Percentiles rank a stretch among this genome's conserved stretches.
These are phyloP conservation scores for Elasticomyces elasticus DNA, from an alignment of 495 filamentous ascomycete genomes.

Conservation along the genomic window DNA sequence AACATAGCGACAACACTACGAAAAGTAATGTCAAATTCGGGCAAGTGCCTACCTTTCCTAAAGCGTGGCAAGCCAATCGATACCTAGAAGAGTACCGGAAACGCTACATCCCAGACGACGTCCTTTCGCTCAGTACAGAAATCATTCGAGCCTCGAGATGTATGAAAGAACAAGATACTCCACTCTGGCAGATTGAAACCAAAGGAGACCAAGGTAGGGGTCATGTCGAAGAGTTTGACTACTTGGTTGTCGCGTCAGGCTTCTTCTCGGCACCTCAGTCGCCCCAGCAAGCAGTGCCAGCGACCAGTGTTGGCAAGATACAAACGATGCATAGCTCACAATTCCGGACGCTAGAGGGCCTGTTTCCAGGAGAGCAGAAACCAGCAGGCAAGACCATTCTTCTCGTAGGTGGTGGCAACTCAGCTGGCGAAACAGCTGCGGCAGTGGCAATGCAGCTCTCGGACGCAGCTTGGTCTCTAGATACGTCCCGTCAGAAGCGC, in stretches of 20 bases:
- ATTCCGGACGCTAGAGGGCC: constrained; percentile 27
- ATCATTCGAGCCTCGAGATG: constrained; percentile 41
- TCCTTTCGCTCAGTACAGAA: constrained; percentile 42
- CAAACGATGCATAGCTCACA: constrained; percentile 50
- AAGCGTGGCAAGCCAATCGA: constrained; percentile 62
- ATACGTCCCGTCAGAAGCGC: constrained; percentile 21
- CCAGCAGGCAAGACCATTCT: constrained; percentile 50
- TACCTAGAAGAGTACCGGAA: constrained; percentile 58
- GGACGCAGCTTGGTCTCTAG: constrained; percentile 41
- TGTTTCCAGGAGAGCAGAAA: constrained; percentile 15
- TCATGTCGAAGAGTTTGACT: constrained; percentile 48
- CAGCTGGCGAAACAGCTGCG: constrained; percentile 65
- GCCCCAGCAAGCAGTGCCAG: constrained; percentile 41
- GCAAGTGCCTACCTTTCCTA: constrained; percentile 53
- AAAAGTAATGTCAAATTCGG: background rate
- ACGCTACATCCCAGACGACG: constrained; percentile 43
- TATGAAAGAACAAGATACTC: constrained; percentile 13
- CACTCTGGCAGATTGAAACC: constrained; percentile 3
- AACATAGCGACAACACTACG: background rate
- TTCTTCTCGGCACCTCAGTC: constrained; percentile 58
- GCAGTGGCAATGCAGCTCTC: constrained; percentile 62
- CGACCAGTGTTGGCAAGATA: background rate
- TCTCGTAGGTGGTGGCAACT: constrained; percentile 76
- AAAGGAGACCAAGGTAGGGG: background rate
- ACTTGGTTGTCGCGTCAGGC: constrained; percentile 63